Conservation (phyloP, 805 yeast species). For the Candida qinlingensis region DNA sequence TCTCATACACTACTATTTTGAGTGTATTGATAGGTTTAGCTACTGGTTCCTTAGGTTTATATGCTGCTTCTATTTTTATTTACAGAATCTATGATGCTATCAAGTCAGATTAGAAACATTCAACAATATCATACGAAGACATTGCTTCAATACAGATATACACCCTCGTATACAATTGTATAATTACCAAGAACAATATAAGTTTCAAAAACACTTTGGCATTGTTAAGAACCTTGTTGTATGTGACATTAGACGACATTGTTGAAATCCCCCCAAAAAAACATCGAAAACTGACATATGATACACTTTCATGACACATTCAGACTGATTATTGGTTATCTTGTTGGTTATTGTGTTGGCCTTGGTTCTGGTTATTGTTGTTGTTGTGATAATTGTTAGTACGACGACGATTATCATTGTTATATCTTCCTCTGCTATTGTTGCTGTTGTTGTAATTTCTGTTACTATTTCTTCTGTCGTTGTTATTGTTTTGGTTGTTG, state of each 20-base stretch:
- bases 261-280: too few relatives aligned
- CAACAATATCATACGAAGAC: background rate
- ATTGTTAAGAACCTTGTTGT: too few relatives aligned
- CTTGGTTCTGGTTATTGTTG: slow-evolving; percentile 7
- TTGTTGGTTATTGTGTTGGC: background rate
- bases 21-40: slow-evolving; percentile 59
- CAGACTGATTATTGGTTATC: too few relatives aligned
- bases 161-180: too few relatives aligned
- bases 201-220: too few relatives aligned
- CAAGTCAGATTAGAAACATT: slow-evolving; percentile 41
- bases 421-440: slow-evolving; percentile 25
- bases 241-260: too few relatives aligned
- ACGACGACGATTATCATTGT: slow-evolving; percentile 16
- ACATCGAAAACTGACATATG: too few relatives aligned
- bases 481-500: slow-evolving; percentile 31
- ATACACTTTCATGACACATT: too few relatives aligned
- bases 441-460: slow-evolving; percentile 29
- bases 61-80: slow-evolving; percentile 63
- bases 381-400: background rate
- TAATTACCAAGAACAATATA: background rate
- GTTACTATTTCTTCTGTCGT: slow-evolving; percentile 23
- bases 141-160: too few relatives aligned
- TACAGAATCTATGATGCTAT: slow-evolving; percentile 53
- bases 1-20: slow-evolving; percentile 65
- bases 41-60: slow-evolving; percentile 70